Percentiles rank a stretch among this genome's conserved stretches.
These are phyloP conservation scores for Osmanthus fragrans DNA, from an alignment of 257 asterid genomes.

Conservation along the genomic window DNA sequence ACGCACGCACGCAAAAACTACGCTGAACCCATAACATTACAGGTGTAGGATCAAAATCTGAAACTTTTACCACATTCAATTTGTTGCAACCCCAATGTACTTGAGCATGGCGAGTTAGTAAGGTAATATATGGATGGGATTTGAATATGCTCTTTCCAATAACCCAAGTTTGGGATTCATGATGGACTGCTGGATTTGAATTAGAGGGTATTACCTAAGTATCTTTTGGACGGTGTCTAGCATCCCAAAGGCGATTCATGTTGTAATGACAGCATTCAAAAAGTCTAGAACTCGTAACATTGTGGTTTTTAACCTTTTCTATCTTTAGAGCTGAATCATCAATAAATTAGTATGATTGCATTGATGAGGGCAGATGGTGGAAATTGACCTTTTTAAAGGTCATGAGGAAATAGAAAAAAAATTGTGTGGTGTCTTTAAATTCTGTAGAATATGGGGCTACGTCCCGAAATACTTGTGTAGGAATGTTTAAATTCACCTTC, in stretches of 20 bases:
- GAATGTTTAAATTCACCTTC: constrained; percentile 6
- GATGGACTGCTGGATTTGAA: background rate
- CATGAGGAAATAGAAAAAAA: background rate
- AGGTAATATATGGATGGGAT: background rate
- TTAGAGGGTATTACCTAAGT: background rate
- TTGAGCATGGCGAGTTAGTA: background rate
- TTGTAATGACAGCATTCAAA: background rate
- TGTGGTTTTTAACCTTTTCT: background rate
- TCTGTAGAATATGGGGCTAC: background rate
- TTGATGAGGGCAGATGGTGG: background rate
- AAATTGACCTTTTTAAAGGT: background rate
- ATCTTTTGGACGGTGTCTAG: background rate
- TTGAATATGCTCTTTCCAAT: background rate
- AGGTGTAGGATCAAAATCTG: background rate
- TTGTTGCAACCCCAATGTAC: background rate
- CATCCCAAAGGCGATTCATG: background rate
- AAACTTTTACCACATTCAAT: too few relatives aligned
- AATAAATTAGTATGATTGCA: constrained; percentile 1
- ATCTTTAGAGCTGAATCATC: background rate
- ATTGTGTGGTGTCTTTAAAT: constrained; percentile 9
- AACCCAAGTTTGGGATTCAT: background rate
- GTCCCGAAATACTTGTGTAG: background rate
- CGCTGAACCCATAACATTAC: background rate
- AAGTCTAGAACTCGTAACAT: background rate
- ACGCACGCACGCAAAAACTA: too few relatives aligned